Conservation (phyloP, 306 rosid genomes). For the Pueraria montana region DNA sequence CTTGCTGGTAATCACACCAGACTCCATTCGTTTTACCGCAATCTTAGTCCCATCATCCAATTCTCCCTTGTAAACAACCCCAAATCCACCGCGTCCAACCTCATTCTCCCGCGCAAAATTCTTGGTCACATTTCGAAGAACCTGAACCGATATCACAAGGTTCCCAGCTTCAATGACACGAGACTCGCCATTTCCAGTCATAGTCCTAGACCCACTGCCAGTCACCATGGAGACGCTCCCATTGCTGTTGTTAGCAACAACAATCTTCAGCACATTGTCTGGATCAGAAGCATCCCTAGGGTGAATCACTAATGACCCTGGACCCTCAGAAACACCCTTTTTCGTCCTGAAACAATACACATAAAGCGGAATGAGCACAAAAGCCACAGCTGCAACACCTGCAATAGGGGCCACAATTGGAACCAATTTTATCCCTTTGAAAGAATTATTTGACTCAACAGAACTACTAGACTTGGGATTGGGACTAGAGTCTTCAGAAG, state of each 20-base stretch:
- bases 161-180: constrained; percentile 82
- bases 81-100: constrained; percentile 92
- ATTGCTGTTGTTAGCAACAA: constrained; percentile 58
- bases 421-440: constrained; percentile 9
- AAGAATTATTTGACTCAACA: not conserved
- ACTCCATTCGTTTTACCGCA: constrained; percentile 91
- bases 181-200: constrained; percentile 62
- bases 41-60: constrained; percentile 83
- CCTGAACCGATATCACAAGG: constrained; percentile 82
- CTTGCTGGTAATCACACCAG: constrained; percentile 68
- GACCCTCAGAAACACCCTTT: constrained; percentile 50
- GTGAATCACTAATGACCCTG: constrained; percentile 71
- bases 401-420: constrained; percentile 33
- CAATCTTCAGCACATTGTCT: constrained; percentile 71
- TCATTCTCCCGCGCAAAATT: constrained; percentile 84
- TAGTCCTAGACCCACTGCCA: constrained; percentile 61
- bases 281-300: constrained; percentile 79
- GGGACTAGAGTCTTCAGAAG: not conserved
- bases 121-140: constrained; percentile 73
- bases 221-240: constrained; percentile 55
- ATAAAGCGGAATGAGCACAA: constrained; percentile 65
- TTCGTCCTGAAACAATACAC: constrained; percentile 66
- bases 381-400: constrained; percentile 63
- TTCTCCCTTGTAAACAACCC: constrained; percentile 58
- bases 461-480: not conserved